Percentiles rank a stretch among this genome's conserved stretches.
Conservation (phyloP, 139 green algal species). For the Chlamydomonas sp. region DNA sequence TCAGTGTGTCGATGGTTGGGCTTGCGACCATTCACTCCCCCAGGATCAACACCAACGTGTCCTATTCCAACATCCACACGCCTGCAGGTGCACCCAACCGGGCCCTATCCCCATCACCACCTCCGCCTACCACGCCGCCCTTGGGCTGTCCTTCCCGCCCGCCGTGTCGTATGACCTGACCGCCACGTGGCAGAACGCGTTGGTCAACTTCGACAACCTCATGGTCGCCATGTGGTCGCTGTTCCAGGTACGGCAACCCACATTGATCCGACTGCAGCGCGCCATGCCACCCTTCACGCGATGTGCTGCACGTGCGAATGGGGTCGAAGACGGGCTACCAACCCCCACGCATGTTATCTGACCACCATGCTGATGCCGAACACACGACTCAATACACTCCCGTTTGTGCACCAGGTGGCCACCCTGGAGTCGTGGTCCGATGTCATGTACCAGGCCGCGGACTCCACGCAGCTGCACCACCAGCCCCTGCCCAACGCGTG, state of each 20-base stretch:
- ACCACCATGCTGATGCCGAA: background rate
- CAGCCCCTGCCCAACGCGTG: conserved; percentile 64
- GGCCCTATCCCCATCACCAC: conserved; percentile 26
- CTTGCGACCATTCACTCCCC: no score
- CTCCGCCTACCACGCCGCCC: conserved; percentile 46
- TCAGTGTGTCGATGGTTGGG: no score
- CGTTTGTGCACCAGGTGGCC: background rate
- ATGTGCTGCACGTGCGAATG: no score
- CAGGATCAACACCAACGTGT: no score
- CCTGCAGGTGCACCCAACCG: no score
- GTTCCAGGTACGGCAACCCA: conserved; percentile 53
- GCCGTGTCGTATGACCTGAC: conserved; percentile 39
- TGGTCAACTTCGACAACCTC: conserved; percentile 76
- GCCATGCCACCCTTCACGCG: no score
- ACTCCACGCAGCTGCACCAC: conserved; percentile 53
- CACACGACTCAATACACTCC: background rate
- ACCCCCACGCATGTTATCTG: no score
- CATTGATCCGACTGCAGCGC: no score
- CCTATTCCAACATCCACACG: no score
- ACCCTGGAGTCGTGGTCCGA: conserved; percentile 53
- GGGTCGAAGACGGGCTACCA: no score
- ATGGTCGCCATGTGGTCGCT: conserved; percentile 61
- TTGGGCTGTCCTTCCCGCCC: conserved; percentile 32
- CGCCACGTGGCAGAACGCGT: background rate
- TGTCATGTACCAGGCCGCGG: conserved; percentile 70